Percentiles rank a stretch among this genome's conserved stretches.
Evolutionary conservation across 176 grass and related monocot species (phyloP).

Genomic region (Avena insularis): DNA sequence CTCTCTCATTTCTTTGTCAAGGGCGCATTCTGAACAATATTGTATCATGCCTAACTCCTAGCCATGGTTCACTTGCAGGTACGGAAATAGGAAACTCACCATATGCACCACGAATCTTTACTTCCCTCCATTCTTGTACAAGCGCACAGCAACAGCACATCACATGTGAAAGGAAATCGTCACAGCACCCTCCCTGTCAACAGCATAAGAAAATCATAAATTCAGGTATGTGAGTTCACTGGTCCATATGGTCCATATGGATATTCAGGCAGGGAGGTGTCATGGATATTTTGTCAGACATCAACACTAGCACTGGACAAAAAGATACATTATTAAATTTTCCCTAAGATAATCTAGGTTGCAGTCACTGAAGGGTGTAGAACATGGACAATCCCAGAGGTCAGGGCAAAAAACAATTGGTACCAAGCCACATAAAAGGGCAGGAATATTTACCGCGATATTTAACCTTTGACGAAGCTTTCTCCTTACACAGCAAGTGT

Average conservation of each 20-base stretch:
- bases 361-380: neutral
- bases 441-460: conserved; percentile 66
- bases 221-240: neutral
- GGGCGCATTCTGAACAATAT: neutral
- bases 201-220: neutral
- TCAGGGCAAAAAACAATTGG: neutral
- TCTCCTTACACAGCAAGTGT: conserved; percentile 93
- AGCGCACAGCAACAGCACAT: conserved; percentile 95
- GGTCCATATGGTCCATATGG: neutral
- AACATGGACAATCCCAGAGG: neutral
- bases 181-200: conserved; percentile 83
- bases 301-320: neutral
- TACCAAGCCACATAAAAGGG: conserved; percentile 16
- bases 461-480: conserved; percentile 82
- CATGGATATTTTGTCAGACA: neutral
- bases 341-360: neutral
- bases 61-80: neutral
- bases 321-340: neutral
- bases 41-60: neutral
- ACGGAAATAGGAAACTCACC: conserved; percentile 48
- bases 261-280: neutral
- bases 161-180: conserved; percentile 95
- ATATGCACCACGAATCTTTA: conserved; percentile 74
- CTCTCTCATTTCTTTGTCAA: neutral
- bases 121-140: conserved; percentile 99